A percentile compares a stretch with the other conserved stretches of the same genome.
Evolutionary conservation across 2,329 filamentous ascomycete genomes (phyloP).

Genomic region (Nemania abortiva): DNA sequence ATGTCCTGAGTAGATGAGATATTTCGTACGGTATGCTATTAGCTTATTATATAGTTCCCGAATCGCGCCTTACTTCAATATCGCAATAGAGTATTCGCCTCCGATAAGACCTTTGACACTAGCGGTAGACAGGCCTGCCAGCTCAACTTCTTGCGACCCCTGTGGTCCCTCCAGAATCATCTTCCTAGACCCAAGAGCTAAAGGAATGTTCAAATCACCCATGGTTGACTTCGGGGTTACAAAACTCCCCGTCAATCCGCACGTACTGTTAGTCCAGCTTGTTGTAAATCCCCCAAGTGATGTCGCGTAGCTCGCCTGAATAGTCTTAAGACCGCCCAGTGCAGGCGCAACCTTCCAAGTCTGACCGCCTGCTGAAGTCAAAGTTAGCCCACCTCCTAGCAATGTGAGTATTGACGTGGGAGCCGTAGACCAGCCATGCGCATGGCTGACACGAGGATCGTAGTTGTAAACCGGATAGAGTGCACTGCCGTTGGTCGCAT

Average conservation of each 20-base stretch:
- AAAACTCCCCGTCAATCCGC: conserved; percentile 3
- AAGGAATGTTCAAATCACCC: conserved; percentile 5
- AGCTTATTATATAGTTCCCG: no score
- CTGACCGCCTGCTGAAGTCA: conserved; percentile 10
- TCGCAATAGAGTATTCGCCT: no score
- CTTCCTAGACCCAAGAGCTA: not conserved
- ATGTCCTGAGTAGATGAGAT: no score
- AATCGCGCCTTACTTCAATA: no score
- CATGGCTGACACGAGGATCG: conserved; percentile 22
- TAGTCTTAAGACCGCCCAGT: conserved; percentile 1
- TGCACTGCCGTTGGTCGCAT: not conserved
- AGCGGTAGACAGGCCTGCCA: no score
- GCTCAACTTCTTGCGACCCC: not conserved
- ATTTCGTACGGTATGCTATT: no score
- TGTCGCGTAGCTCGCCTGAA: conserved; percentile 4
- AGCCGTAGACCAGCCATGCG: conserved; percentile 25
- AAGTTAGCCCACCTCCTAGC: not conserved
- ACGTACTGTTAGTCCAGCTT: conserved; percentile 3
- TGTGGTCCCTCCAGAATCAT: conserved; percentile 2
- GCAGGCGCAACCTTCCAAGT: conserved; percentile 11
- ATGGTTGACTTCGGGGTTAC: not conserved
- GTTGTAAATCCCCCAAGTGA: conserved; percentile 4
- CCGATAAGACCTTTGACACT: no score
- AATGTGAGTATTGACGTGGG: conserved; percentile 21
- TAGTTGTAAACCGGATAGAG: conserved; percentile 17